Base-by-base conservation (phyloP, 345 rosid species). In the Capsella bursapastoris region DNA sequence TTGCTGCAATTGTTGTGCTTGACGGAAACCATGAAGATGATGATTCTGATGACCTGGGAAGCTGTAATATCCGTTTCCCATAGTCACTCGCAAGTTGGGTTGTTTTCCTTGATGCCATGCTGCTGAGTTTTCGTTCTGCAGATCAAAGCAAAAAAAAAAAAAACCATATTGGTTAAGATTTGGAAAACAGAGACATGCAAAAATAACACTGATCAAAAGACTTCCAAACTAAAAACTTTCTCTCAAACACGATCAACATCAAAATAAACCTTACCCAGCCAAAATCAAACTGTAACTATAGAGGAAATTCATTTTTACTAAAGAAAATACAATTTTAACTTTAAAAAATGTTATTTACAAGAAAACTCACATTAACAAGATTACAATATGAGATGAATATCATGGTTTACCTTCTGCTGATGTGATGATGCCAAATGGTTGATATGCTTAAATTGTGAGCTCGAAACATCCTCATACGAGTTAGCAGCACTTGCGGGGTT, bases 41-140 rank as follows among this genome's bases (percentile, higher is more conserved):
- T 93, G 98, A 77, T 83, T 89, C 80, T 93, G 98, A 66, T 89
- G 97, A 61, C 96, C 88, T 70, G 87, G 96, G 80, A 88, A 93
- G 84, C 86, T 83, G 87, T 89, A 91, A 82, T 88, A 89, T 69
- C 86, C 85, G 84, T 78, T 89, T 15, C 79, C 86, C 2, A 89
- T 90, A 70, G 83, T 84, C 10, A 85, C 90, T 51, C 94, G 83
- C 0, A 90, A 86, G 57, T 88, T 92, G 4, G 83, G 82, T 49
- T 59, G 75, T 59, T 71, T 70, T 27, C 97, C 96, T 1, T 91
- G 96, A 66, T 85, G 80, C 97, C 97, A 93, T 86, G 86, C 78
- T 32, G 75, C 87, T 2, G 96, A 76, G 77, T 90, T 89, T 41
- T 93, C 98, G 64, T 85, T 93, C 98, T 93, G 87, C 4, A 1